Evolutionary conservation across 495 filamentous ascomycete genomes (phyloP), one percentile per base, ranked within the genome.

Genomic region (Penicillium angulare): DNA sequence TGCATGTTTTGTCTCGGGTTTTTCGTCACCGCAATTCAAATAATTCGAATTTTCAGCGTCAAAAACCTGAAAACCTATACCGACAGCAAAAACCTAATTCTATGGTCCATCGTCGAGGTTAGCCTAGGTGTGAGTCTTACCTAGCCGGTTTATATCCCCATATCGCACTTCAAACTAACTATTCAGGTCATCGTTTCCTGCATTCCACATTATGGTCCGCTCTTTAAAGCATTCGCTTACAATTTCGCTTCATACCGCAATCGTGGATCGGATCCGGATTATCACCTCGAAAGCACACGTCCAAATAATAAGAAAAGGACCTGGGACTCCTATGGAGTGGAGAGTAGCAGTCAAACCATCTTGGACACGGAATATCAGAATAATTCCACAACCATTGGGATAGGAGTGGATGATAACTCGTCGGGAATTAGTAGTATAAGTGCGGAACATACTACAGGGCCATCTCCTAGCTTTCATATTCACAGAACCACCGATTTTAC

Each of bases 101-200:
- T 77, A n/a, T 82, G 79, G 77, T 81, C 78, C 12, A 50, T 63
- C 5, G 62, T 81, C 4, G 79, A 82, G 47, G 67, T 69, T 51
- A 76, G 77, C 49, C 57, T 83, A 3, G 79, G 78, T 5, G 66
- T 69, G 29, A 31, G 56, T 38, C 4, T 3, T 8, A 5, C 22
- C 23, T 36, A 12, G 7, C 24, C 34, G 6, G 18, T 8, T 35
- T 49, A 16, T 8, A 18, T 13, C 20, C 8, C n/a, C 24, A 20
- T 42, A 13, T 3, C 38, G 12, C 15, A 18, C 22, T 15, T 17
- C n/a, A 20, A 20, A 35, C 47, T 13, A 52, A 33, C 35, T n/a
- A 41, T 3, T 15, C 27, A 67, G 64, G 69, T 79, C 18, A 72
- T 81, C 22, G 62, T 78, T 43, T 60, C 72, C 33, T 78, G 68